phyloP scores from a whole-genome alignment of 2,329 filamentous ascomycete species.

The Didymella sp. region DNA sequence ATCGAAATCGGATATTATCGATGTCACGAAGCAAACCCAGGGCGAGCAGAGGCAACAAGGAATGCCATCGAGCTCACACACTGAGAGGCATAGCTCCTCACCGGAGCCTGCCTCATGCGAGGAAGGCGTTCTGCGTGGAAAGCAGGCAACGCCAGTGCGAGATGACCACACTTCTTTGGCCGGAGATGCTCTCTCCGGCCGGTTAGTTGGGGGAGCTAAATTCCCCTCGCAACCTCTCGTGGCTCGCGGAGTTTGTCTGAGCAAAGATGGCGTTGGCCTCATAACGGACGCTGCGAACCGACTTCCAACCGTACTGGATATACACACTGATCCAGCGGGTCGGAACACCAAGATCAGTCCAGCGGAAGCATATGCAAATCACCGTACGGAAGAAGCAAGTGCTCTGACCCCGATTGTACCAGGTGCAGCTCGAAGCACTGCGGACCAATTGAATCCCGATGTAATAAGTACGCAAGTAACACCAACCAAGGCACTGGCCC shows the following conservation, averaged over 20 bases:
- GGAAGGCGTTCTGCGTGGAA: constrained; percentile 15
- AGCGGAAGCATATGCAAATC: not conserved
- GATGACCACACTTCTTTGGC: constrained; percentile 38
- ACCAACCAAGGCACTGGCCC: not conserved
- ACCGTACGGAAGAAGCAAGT: not conserved
- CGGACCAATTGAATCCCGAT: not conserved
- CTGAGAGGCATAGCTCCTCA: not conserved
- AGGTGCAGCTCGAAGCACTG: not conserved
- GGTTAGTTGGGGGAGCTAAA: constrained; percentile 17
- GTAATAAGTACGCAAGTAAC: not conserved
- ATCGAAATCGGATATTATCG: not conserved
- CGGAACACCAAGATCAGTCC: constrained; percentile 15
- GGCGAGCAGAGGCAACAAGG: not conserved
- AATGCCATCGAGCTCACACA: not conserved
- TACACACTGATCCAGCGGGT: constrained; percentile 7
- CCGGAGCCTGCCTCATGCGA: constrained; percentile 13
- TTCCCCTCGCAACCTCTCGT: constrained; percentile 18
- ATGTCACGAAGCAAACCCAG: constrained; percentile 6
- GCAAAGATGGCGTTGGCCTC: constrained; percentile 9
- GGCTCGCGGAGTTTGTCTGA: constrained; percentile 19
- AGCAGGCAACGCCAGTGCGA: constrained; percentile 30
- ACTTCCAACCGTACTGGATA: not conserved
- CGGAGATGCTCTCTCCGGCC: constrained; percentile 44
- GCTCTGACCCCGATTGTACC: not conserved
- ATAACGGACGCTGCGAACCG: constrained; percentile 9